Base-by-base conservation (phyloP, 306 rosid genomes). In the Betula pendula region DNA sequence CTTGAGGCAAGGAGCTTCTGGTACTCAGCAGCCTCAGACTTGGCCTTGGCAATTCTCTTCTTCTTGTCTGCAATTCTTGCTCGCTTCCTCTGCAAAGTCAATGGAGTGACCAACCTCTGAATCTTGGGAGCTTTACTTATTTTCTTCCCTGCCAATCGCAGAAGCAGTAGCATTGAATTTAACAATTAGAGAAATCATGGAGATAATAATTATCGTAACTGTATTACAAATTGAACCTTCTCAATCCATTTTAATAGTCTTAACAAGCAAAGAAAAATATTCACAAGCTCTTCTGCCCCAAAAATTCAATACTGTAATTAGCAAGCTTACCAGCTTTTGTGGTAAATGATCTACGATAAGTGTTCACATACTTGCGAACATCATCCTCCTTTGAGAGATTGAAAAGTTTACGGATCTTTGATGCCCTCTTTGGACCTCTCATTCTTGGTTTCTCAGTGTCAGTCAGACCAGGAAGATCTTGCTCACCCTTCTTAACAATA, bases 381-480 rank as follows among this genome's bases (percentile, higher is more conserved):
- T 88, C 91, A 75, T 88, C 91, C 47, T 81, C 91, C 87, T 88
- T 88, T 0, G 91, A 88, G 22, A 88, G 91, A 40, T 85, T 85
- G 79, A 88, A 88, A 53, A 88, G 89, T 33, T 88, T 88, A 10
- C 91, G 84, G 65, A 88, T 88, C 86, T 88, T 88, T 8, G 91
- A 88, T 25, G 91, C 91, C 81, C 91, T 88, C 86, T 88, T 88
- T 7, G 91, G 91, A 72, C 91, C 91, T 77, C 91, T 85, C 91
- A 88, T 88, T 60, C 91, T 80, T 0, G 91, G 91, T 24, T 88
- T 88, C 86, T 88, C 91, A 3, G 82, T 82, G 79, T 88, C 91
- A 1, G 91, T 88, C 81, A 88, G 70, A 17, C 91, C 91, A 70
- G 91, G 91, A n/a, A 88, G 91, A 74, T 88, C 91, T 63, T 73